Conservation (phyloP, 2,329 filamentous ascomycete genomes). For the Phaeoacremonium minimum region DNA sequence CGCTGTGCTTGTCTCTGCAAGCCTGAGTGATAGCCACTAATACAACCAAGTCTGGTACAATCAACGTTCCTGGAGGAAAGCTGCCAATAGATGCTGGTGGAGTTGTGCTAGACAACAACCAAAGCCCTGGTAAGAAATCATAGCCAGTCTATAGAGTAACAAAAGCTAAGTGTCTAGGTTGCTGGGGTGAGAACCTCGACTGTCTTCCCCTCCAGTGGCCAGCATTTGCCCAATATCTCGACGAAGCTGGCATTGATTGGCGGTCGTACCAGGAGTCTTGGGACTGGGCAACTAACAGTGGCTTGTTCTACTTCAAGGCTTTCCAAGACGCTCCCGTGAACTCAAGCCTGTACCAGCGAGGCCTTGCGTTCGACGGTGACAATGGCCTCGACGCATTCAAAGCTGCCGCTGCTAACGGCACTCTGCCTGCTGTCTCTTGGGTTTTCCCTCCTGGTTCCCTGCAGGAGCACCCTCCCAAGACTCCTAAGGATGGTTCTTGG, state of each 20-base stretch:
- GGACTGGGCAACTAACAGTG: conserved; percentile 51
- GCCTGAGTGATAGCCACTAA: too few relatives aligned
- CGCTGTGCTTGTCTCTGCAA: too few relatives aligned
- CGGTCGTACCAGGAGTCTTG: conserved; percentile 40
- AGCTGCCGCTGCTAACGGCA: conserved; percentile 41
- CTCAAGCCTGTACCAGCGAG: conserved; percentile 37
- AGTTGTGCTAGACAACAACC: conserved; percentile 43
- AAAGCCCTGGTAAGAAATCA: conserved; percentile 30
- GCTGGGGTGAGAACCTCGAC: conserved; percentile 36
- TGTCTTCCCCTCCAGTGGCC: conserved; percentile 52
- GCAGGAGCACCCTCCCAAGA: conserved; percentile 50
- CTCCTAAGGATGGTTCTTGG: conserved; percentile 50
- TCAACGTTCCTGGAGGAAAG: conserved; percentile 43
- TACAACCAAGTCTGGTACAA: conserved; percentile 36
- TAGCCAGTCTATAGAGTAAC: conserved; percentile 9
- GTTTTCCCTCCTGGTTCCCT: conserved; percentile 45
- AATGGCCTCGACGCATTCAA: conserved; percentile 44
- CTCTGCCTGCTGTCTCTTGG: conserved; percentile 45
- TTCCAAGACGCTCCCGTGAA: conserved; percentile 37
- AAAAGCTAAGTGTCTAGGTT: conserved; percentile 18
- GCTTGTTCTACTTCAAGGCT: conserved; percentile 47
- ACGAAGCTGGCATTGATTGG: conserved; percentile 44
- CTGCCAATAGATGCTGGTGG: conserved; percentile 25
- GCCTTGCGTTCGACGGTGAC: conserved; percentile 34
- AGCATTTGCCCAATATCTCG: conserved; percentile 42